Evolutionary conservation across 2,329 filamentous ascomycete species (phyloP).

Genomic region (Aspergillus melleus): DNA sequence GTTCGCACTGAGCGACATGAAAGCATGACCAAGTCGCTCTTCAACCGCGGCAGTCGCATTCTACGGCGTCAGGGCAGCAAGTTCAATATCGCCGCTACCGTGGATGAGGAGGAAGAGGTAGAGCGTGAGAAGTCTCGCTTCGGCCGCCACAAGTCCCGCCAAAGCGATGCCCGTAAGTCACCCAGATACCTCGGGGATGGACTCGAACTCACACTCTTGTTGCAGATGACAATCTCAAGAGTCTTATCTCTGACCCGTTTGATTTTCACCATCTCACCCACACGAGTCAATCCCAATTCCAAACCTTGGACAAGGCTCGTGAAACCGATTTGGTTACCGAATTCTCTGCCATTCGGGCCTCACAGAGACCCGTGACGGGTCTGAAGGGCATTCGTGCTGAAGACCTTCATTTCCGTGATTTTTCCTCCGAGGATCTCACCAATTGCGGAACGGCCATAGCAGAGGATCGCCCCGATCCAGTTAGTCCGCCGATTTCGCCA

Average conservation of each 20-base stretch:
- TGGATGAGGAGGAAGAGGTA: constrained; percentile 43
- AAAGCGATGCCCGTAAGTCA: constrained; percentile 38
- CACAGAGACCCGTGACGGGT: constrained; percentile 50
- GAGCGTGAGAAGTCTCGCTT: constrained; percentile 32
- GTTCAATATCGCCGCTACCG: constrained; percentile 43
- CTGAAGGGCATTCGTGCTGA: constrained; percentile 56
- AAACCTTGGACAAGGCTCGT: constrained; percentile 52
- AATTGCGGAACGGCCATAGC: constrained; percentile 23
- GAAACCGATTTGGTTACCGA: constrained; percentile 54
- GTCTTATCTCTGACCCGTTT: constrained; percentile 61
- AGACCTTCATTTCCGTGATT: constrained; percentile 43
- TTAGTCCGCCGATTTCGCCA: constrained; percentile 35
- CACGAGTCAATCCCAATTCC: constrained; percentile 56
- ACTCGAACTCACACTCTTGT: background rate
- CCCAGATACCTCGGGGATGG: background rate
- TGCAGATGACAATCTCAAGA: constrained; percentile 46
- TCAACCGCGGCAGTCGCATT: constrained; percentile 48
- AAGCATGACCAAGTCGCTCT: constrained; percentile 40
- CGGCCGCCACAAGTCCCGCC: constrained; percentile 34
- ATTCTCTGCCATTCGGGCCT: constrained; percentile 55
- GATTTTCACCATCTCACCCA: constrained; percentile 66
- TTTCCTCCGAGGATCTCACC: constrained; percentile 33
- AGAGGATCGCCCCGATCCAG: constrained; percentile 20
- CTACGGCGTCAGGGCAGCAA: constrained; percentile 50
- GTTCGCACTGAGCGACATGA: constrained; percentile 35